phyloP scores from a whole-genome alignment of 331 rosid species.

The Malus hybrid region DNA sequence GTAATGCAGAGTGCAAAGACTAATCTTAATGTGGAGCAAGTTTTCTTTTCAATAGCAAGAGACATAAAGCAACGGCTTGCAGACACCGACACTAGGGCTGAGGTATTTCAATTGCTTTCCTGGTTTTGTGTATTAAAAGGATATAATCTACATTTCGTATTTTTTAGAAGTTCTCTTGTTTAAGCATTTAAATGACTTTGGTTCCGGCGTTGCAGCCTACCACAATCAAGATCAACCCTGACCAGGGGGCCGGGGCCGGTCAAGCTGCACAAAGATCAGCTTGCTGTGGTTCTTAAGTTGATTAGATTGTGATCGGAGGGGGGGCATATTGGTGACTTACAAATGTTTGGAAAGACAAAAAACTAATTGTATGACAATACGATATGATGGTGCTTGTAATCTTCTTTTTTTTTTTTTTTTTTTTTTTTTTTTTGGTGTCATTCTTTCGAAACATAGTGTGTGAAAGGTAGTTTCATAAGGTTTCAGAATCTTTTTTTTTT shows the following conservation, averaged over 20 bases:
- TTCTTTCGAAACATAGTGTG: slow-evolving; percentile 40
- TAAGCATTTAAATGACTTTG: not conserved
- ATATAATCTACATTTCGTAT: too few relatives aligned
- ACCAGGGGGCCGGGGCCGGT: slow-evolving; percentile 42
- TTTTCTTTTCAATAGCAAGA: slow-evolving; percentile 85
- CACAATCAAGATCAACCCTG: slow-evolving; percentile 61
- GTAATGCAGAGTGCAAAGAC: slow-evolving; percentile 90
- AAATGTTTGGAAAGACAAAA: slow-evolving; percentile 7
- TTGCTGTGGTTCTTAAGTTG: slow-evolving; percentile 68
- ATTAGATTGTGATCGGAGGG: slow-evolving; percentile 6
- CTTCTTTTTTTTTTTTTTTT: slow-evolving; percentile 16
- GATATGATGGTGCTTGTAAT: slow-evolving; percentile 38
- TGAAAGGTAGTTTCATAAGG: slow-evolving; percentile 28
- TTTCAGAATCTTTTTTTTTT: not conserved
- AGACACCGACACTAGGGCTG: slow-evolving; percentile 42
- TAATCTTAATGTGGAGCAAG: slow-evolving; percentile 88
- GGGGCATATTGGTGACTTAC: slow-evolving; percentile 18
- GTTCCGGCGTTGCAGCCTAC: slow-evolving; percentile 45
- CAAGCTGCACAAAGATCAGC: slow-evolving; percentile 54
- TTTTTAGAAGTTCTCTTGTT: not conserved
- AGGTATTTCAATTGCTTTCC: not conserved
- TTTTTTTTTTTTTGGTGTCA: slow-evolving; percentile 1
- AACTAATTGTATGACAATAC: slow-evolving; percentile 43
- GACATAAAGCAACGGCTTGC: slow-evolving; percentile 92
- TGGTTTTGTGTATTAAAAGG: not conserved